Evolutionary conservation across 2,329 filamentous ascomycete species (phyloP).

Genomic region (Curvularia verruculosa): DNA sequence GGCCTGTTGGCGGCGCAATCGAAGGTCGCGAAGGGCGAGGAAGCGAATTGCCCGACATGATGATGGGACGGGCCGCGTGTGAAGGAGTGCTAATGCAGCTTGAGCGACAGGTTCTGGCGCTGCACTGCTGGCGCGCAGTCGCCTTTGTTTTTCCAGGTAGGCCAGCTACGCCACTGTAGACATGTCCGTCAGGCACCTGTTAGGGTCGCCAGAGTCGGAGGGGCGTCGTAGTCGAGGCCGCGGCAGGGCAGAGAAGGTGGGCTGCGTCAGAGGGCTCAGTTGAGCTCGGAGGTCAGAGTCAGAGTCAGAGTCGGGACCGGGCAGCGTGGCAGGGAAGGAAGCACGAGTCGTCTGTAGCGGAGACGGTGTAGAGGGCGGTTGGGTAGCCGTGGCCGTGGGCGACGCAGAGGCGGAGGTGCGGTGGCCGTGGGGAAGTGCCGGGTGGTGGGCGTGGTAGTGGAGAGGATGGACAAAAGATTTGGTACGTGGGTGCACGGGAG

Average conservation of each 20-base stretch:
- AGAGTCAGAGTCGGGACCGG: background rate
- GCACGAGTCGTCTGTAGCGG: background rate
- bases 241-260: background rate
- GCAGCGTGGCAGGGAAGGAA: background rate
- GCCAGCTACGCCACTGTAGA: constrained; percentile 26
- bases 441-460: background rate
- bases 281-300: background rate
- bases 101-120: constrained; percentile 9
- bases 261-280: background rate
- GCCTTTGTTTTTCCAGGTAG: constrained; percentile 20
- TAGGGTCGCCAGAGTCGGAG: constrained; percentile 4
- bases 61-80: constrained; percentile 16
- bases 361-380: background rate
- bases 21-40: constrained; percentile 67
- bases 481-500: background rate
- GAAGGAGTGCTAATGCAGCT: constrained; percentile 13
- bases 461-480: background rate
- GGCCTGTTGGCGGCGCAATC: constrained; percentile 71
- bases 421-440: background rate
- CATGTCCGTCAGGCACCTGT: constrained; percentile 34
- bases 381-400: background rate
- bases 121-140: constrained; percentile 19
- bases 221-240: background rate
- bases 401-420: background rate
- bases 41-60: constrained; percentile 63